Evolutionary conservation across 2,329 filamentous ascomycete genomes (phyloP).

Genomic region (Atkinsonella texensis): DNA sequence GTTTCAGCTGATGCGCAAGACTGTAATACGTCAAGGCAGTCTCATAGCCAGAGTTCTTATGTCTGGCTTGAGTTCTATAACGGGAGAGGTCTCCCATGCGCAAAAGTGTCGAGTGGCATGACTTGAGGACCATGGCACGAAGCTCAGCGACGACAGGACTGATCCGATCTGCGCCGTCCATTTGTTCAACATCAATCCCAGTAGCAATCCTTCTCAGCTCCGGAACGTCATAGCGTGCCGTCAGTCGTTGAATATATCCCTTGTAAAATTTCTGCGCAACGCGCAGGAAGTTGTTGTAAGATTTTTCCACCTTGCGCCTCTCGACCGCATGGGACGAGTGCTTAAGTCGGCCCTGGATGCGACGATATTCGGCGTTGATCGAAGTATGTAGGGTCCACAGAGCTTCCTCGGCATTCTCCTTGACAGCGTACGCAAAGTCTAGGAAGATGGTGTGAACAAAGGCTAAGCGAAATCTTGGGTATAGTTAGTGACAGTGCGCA

Average conservation of each 20-base stretch:
- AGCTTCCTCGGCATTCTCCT: slow-evolving; percentile 51
- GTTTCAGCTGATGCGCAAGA: slow-evolving; percentile 67
- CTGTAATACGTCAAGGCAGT: slow-evolving; percentile 74
- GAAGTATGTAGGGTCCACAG: slow-evolving; percentile 72
- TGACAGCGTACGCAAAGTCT: slow-evolving; percentile 55
- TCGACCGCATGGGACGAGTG: slow-evolving; percentile 42
- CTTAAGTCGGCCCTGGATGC: slow-evolving; percentile 46
- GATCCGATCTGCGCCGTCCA: slow-evolving; percentile 31
- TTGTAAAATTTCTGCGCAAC: slow-evolving; percentile 82
- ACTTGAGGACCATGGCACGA: slow-evolving; percentile 49
- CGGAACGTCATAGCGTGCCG: slow-evolving; percentile 43
- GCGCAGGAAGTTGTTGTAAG: slow-evolving; percentile 77
- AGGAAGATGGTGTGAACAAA: slow-evolving; percentile 62
- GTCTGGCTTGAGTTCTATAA: slow-evolving; percentile 65
- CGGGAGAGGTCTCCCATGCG: slow-evolving; percentile 82
- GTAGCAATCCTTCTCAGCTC: slow-evolving; percentile 33
- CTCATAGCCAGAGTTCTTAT: slow-evolving; percentile 65
- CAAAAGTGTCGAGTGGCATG: slow-evolving; percentile 73
- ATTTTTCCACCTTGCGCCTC: slow-evolving; percentile 67
- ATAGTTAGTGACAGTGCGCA: not conserved
- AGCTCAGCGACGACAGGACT: slow-evolving; percentile 36
- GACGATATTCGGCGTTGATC: slow-evolving; percentile 69
- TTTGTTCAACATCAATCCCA: slow-evolving; percentile 29
- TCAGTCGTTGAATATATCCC: slow-evolving; percentile 68
- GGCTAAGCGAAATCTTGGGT: slow-evolving; percentile 45